Evolutionary conservation across 169 alveolate species (phyloP), one percentile per base, ranked within the genome.

Genomic region (Pseudocohnilembus persalinus): DNA sequence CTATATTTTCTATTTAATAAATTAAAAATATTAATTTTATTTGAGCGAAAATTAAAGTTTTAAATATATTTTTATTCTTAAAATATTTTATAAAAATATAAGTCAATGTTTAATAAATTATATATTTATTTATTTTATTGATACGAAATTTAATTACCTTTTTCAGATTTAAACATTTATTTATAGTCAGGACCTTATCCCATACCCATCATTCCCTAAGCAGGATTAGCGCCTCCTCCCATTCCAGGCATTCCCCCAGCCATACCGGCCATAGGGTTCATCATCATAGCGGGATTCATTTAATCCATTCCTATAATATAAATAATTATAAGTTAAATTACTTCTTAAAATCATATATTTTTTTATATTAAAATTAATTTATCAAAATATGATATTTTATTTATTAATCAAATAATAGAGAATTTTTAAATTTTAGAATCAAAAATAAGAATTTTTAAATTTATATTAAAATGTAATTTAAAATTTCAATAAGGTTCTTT

Each of bases 91-190:
- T n/a, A n/a, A n/a, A n/a, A n/a, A n/a, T n/a, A n/a, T n/a, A n/a
- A n/a, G n/a, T n/a, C n/a, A n/a, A 1, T 29, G 26, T 74, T 74
- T 1, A 1, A 27, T 33, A 79, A 79, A 78, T 29, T 16, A n/a
- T 11, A 34, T 1, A 34, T 49, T 35, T 20, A 27, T 16, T 20
- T 35, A 4, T 75, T 29, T 34, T 34, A 29, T 64, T 11, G 25
- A 35, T 49, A 32, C 34, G 28, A 4, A 49, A 28, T 49, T 31
- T 81, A 68, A 0, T 72, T 85, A 85, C 89, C 81, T 79, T 81
- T 85, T 79, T 85, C 89, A 79, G 64, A 64, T 33, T 77, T 28
- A 68, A 85, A 85, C 32, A 79, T 28, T 81, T 85, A 78, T 85
- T 82, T 49, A 65, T 74, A 68, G 30, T 80, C 86, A 35, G 83